These are phyloP conservation scores for Hamiltosporidium tvaerminnensis DNA, from an alignment of 371 early-diverging fungal genomes.

Conservation along the genomic window DNA sequence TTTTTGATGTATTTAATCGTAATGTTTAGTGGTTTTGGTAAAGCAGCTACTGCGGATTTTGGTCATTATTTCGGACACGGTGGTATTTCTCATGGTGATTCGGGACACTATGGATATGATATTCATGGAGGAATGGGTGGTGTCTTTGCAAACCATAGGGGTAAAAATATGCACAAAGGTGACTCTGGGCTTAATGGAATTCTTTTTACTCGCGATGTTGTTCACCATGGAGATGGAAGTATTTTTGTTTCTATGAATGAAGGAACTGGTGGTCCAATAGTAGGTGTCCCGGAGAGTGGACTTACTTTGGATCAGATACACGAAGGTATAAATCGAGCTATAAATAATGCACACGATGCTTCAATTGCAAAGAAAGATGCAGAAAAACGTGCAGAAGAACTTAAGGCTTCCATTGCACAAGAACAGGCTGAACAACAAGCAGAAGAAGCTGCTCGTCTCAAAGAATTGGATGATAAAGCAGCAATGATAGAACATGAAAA, in stretches of 20 bases:
- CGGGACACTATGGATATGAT: constrained; percentile 1
- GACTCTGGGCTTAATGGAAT: constrained; percentile 4
- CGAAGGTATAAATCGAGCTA: constrained; percentile 1
- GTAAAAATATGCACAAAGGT: constrained; percentile 1
- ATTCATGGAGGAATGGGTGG: constrained; percentile 2
- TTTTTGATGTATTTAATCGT: too few relatives aligned
- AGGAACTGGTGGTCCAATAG: too few relatives aligned
- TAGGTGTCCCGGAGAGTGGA: not conserved
- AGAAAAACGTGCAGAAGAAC: not conserved
- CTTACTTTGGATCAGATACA: constrained; percentile 6
- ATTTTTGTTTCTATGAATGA: not conserved
- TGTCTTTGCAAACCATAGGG: not conserved
- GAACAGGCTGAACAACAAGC: constrained; percentile 1
- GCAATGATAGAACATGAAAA: constrained; percentile 3
- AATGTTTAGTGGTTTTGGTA: too few relatives aligned
- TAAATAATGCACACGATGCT: constrained; percentile 4
- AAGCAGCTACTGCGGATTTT: not conserved
- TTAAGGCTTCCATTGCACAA: constrained; percentile 1
- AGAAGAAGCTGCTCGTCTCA: constrained; percentile 2
- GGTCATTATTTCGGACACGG: not conserved
- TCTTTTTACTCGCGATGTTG: constrained; percentile 11
- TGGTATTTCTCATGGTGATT: constrained; percentile 7
- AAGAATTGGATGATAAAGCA: constrained; percentile 8
- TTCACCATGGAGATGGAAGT: constrained; percentile 13
- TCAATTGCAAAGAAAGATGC: constrained; percentile 4